Evolutionary conservation across 2,329 filamentous ascomycete species (phyloP), one percentile per base, ranked within the genome.

Genomic region (Cladosporium sp.): DNA sequence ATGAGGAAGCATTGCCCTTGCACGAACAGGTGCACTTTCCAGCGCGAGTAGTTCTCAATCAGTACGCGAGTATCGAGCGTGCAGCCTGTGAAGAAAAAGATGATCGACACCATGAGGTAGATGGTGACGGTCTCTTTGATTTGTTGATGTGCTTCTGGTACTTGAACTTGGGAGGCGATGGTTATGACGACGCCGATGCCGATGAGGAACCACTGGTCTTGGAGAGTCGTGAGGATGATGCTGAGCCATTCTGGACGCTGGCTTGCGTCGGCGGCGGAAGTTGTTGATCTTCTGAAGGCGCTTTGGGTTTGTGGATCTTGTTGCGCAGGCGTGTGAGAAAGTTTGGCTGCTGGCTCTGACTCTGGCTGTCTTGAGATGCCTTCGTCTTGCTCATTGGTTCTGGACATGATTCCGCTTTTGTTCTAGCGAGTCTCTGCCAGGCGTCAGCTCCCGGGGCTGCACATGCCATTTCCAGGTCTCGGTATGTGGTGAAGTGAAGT

Each of bases 61-160:
- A 90, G 75, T 65, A 88, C 84, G 36, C 79, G 76, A 0, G 83
- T 84, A 7, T 86, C 80, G 17, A 90, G 82, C 54, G 88, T 88
- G 65, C 89, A 80, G 3, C 88, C 88, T 58, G 86, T 89, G 64
- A 89, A 80, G 59, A 90, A 76, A 71, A 90, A 90, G 65, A 90
- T 88, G 66, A 89, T 73, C 17, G 81, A 84, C 30, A 90, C 85
- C 19, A 82, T 84, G 34, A 87, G 85, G 69, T 90, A 90, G 30
- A 89, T 78, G 56, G 89, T 74, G 8, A 77, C 72, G 14, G 74
- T 77, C 50, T 78, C 72, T 66, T 82, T 83, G 49, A 73, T 73
- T 3, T 75, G 71, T 59, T 82, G 75, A 6, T 82, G 75, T 67
- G 84, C 75, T 74, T 82, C 73, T 75, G 83, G 66, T 73, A 86